phyloP scores from a whole-genome alignment of 176 grass and related monocot species.

The Alopecurus myosuroides region DNA sequence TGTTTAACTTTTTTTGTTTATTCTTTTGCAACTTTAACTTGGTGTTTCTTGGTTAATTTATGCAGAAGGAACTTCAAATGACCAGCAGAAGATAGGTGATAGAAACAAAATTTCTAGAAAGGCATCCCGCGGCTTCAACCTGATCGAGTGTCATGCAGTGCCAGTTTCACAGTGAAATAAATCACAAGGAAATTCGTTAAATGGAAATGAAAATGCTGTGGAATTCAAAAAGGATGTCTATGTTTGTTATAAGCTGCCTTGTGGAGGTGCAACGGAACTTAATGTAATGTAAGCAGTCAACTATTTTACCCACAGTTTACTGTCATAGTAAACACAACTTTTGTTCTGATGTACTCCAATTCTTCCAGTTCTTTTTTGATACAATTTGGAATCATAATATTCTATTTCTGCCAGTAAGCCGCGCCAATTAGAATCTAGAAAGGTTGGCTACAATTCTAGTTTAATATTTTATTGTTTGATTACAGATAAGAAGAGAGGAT shows the following conservation, averaged over 20 bases:
- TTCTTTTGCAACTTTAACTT: neutral
- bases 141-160: slow-evolving; percentile 55
- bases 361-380: neutral
- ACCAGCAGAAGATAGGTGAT: slow-evolving; percentile 20
- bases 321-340: neutral
- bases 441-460: slow-evolving; percentile 14
- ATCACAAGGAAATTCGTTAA: slow-evolving; percentile 15
- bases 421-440: slow-evolving; percentile 11
- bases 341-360: neutral
- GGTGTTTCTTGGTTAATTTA: neutral
- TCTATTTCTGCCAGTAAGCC: slow-evolving; percentile 10
- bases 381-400: slow-evolving; percentile 7
- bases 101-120: slow-evolving; percentile 70
- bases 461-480: slow-evolving; percentile 20
- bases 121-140: slow-evolving; percentile 57
- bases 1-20: slow-evolving; percentile 9
- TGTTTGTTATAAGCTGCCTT: slow-evolving; percentile 45
- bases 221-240: slow-evolving; percentile 39
- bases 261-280: slow-evolving; percentile 47
- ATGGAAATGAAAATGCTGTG: slow-evolving; percentile 27
- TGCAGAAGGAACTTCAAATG: slow-evolving; percentile 17
- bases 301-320: neutral
- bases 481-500: slow-evolving; percentile 83
- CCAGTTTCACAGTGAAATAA: slow-evolving; percentile 35
- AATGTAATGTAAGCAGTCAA: slow-evolving; percentile 59